Evolutionary conservation across 2,329 filamentous ascomycete genomes (phyloP), one percentile per base, ranked within the genome.

Genomic region (Lanzia echinophila): DNA sequence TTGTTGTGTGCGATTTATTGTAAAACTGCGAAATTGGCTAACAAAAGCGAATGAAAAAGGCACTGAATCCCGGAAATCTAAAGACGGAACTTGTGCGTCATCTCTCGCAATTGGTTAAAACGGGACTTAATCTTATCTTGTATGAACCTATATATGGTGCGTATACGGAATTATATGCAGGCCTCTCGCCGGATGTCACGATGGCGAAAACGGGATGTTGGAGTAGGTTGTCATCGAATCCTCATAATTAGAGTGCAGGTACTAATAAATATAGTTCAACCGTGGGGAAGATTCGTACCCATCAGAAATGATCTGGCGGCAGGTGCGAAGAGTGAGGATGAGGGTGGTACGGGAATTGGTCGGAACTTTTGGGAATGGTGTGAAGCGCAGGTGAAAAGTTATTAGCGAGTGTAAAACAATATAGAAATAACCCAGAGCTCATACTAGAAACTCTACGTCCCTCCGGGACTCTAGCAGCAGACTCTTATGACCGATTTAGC

Each of bases 321-420:
- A 2, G 67, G 60, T 12, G 65, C 65, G 1, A 70, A 66, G 55
- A 54, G 62, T 3, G 58, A 66, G 45, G 64, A 63, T 17, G 69
- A 73, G 45, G 71, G 71, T 17, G 71, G 72, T 1, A 70, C 65
- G 3, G 71, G 69, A 0, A 64, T 69, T 38, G 70, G 68, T 2
- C 57, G 65, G 42, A 64, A 67, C 47, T 74, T 76, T 53, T 76
- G 72, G 73, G 67, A 72, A 7, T 77, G 72, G 73, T 68, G 65
- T 24, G 74, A 76, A 53, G 67, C 71, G 41, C 46, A 48, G 19
- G 33, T 48, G 36, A 38, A n/a, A 13, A 17, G n/a, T n/a, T 46
- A 46, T 46, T 31, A 17, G 11, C 20, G 33, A 36, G 17, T 39
- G 24, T 28, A 8, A 28, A 28, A 4, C 8, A 28, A 8, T 28